Evolutionary conservation across 2,329 filamentous ascomycete species (phyloP).

Genomic region (Penicillium aurantiogriseum): DNA sequence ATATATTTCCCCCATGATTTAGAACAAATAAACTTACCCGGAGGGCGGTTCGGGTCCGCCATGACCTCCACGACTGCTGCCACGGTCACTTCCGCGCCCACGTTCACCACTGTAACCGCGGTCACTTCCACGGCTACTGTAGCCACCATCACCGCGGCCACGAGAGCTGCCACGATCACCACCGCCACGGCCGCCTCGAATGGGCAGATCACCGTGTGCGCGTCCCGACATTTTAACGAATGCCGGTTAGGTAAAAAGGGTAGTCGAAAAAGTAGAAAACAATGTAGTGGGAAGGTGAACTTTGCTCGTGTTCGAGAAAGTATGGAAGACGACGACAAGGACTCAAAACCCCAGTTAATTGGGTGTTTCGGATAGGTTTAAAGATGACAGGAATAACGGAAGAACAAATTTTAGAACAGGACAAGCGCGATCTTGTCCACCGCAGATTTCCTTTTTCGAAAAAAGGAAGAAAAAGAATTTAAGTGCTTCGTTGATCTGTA

Average conservation of each 20-base stretch:
- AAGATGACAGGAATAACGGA: not conserved
- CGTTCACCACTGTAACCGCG: slow-evolving; percentile 6
- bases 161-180: not conserved
- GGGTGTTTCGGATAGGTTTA: not conserved
- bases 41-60: not conserved
- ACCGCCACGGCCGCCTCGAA: slow-evolving; percentile 8
- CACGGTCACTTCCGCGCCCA: not conserved
- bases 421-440: not conserved
- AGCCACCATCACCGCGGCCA: not conserved
- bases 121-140: slow-evolving; percentile 4
- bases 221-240: slow-evolving; percentile 1
- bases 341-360: not conserved
- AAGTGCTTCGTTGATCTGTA: not conserved
- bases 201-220: slow-evolving; percentile 1
- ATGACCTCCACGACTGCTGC: slow-evolving; percentile 2
- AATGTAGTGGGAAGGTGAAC: no score
- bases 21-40: not conserved
- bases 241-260: not conserved
- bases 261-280: not conserved
- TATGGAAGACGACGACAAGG: not conserved
- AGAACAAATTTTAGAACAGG: not conserved
- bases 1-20: not conserved
- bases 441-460: not conserved
- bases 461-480: not conserved
- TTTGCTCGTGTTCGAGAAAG: not conserved